Conservation (phyloP, 1,139 yeast species). For the Arxiozyma slooffiae region DNA sequence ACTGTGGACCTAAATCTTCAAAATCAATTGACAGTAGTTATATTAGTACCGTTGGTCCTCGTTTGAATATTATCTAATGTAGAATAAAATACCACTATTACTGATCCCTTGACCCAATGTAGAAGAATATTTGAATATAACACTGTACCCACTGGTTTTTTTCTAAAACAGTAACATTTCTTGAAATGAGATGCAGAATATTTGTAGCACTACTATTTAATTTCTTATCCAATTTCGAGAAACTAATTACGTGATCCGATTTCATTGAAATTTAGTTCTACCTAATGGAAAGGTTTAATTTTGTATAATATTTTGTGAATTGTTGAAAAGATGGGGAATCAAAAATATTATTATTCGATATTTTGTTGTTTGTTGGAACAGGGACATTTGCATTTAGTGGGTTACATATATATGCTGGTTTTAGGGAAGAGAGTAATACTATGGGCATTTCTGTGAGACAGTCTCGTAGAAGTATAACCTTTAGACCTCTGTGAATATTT, state of each 20-base stretch:
- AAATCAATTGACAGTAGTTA: slow-evolving; percentile 13
- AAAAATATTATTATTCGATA: slow-evolving; percentile 13
- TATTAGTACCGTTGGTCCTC: background rate
- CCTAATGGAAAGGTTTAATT: slow-evolving; percentile 19
- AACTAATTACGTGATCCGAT: background rate
- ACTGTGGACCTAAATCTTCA: slow-evolving; percentile 22
- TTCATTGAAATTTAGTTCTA: slow-evolving; percentile 1
- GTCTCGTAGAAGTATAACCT: too few relatives aligned
- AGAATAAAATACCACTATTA: slow-evolving; percentile 2
- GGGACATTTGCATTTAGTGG: too few relatives aligned
- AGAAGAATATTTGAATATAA: slow-evolving; percentile 4
- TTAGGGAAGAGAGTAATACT: background rate
- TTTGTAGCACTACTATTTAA: slow-evolving; percentile 1
- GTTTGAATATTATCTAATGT: background rate
- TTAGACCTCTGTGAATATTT: slow-evolving; percentile 3
- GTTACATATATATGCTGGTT: background rate
- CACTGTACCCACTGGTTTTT: slow-evolving; percentile 18
- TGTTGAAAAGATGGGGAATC: slow-evolving; percentile 25
- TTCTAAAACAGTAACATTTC: slow-evolving; percentile 11
- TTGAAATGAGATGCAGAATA: slow-evolving; percentile 19
- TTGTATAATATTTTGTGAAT: slow-evolving; percentile 24
- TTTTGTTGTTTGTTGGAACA: background rate
- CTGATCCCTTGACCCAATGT: slow-evolving; percentile 29
- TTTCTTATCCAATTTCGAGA: background rate
- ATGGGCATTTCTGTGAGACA: too few relatives aligned